Evolutionary conservation across 345 rosid species (phyloP).

Genomic region (Camelina hispida): DNA sequence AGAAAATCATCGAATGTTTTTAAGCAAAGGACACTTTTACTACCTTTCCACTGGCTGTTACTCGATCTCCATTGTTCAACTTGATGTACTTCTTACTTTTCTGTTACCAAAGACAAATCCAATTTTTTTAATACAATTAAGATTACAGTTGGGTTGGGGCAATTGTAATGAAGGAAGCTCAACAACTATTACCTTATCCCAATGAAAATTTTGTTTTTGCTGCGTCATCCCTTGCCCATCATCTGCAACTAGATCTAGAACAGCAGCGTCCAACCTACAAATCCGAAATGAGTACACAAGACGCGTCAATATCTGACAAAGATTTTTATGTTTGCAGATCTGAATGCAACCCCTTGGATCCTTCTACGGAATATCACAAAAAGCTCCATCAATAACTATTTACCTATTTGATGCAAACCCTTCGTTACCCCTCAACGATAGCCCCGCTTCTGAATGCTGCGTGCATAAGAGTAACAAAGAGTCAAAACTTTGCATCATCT

Average conservation of each 20-base stretch:
- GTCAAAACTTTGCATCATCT: conserved; percentile 34
- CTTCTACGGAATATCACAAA: conserved; percentile 7
- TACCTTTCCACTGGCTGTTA: conserved; percentile 99
- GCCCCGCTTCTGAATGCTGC: conserved; percentile 89
- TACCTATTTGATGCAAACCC: conserved; percentile 91
- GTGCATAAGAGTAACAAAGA: conserved; percentile 32
- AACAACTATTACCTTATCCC: conserved; percentile 81
- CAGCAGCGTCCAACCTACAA: conserved; percentile 83
- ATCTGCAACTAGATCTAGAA: conserved; percentile 94
- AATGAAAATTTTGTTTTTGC: conserved; percentile 74
- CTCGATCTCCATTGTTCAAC: conserved; percentile 93
- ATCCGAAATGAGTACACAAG: conserved; percentile 10
- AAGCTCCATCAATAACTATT: not conserved
- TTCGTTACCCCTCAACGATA: conserved; percentile 71
- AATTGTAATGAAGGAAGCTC: not conserved
- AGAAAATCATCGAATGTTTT: conserved; percentile 13
- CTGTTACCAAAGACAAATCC: conserved; percentile 54
- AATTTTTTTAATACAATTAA: not conserved
- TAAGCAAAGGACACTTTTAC: not conserved
- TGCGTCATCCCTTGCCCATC: conserved; percentile 78
- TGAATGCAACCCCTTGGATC: not conserved
- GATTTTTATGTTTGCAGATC: not conserved
- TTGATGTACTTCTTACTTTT: conserved; percentile 93
- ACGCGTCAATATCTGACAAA: conserved; percentile 13
- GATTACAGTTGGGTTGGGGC: conserved; percentile 9